These are phyloP conservation scores for Yarrowia hollandica DNA, from an alignment of 805 yeast species.

Conservation along the genomic window DNA sequence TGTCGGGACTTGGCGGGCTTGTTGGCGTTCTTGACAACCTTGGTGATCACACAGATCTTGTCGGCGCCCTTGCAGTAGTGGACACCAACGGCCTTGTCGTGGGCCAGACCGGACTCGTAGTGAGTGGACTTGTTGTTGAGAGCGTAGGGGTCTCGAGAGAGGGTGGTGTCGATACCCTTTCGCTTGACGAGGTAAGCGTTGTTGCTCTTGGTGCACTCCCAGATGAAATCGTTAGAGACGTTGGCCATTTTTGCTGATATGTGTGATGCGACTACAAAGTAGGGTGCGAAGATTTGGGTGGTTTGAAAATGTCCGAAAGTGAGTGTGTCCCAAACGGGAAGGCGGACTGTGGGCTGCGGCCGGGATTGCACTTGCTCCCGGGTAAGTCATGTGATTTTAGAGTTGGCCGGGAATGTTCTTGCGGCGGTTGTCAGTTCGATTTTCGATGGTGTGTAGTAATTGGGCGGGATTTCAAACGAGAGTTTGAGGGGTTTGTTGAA, in stretches of 20 bases:
- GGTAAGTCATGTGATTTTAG: slow-evolving; percentile 20
- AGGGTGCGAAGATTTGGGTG: slow-evolving; percentile 22
- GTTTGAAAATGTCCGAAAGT: slow-evolving; percentile 23
- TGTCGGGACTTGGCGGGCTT: slow-evolving; percentile 49
- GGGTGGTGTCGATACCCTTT: slow-evolving; percentile 44
- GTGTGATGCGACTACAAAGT: slow-evolving; percentile 22
- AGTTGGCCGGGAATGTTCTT: too few relatives aligned
- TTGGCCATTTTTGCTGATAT: slow-evolving; percentile 31
- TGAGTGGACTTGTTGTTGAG: slow-evolving; percentile 49
- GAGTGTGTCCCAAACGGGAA: slow-evolving; percentile 2
- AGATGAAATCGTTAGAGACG: slow-evolving; percentile 47
- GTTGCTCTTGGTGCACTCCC: slow-evolving; percentile 53
- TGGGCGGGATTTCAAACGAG: too few relatives aligned
- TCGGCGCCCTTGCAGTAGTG: slow-evolving; percentile 42
- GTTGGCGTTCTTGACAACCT: slow-evolving; percentile 49
- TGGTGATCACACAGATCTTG: slow-evolving; percentile 46
- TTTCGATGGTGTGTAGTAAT: neutral
- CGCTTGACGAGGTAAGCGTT: slow-evolving; percentile 51
- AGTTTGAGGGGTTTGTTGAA: too few relatives aligned
- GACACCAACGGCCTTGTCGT: slow-evolving; percentile 53
- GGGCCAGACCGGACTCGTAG: slow-evolving; percentile 51
- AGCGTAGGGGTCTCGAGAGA: slow-evolving; percentile 55
- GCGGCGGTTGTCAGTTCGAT: neutral
- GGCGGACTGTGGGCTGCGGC: slow-evolving; percentile 3
- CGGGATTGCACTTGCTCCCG: neutral